Evolutionary conservation across 179 eudicot species (phyloP).

Genomic region (Spergularia azorica): DNA sequence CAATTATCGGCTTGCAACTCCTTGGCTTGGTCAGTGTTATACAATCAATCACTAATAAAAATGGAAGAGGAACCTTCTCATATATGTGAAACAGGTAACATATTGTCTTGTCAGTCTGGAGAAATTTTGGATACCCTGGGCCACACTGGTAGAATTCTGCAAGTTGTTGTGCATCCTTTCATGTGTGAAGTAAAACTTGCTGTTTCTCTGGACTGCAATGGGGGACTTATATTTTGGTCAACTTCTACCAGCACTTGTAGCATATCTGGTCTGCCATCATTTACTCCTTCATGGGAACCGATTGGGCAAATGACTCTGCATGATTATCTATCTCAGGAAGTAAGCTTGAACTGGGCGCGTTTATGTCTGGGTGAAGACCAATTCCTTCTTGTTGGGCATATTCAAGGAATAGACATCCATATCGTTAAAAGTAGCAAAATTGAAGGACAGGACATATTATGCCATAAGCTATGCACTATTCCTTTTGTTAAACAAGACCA

Average conservation of each 20-base stretch:
- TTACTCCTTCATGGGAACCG: constrained; percentile 65
- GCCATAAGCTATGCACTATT: constrained; percentile 71
- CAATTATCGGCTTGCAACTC: constrained; percentile 52
- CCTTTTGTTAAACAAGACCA: constrained; percentile 46
- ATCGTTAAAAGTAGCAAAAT: constrained; percentile 40
- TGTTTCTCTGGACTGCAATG: constrained; percentile 80
- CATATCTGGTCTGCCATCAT: constrained; percentile 56
- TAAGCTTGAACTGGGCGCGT: constrained; percentile 77
- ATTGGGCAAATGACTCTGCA: constrained; percentile 47
- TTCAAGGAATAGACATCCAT: constrained; percentile 67
- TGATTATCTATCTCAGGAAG: constrained; percentile 40
- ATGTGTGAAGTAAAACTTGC: constrained; percentile 53
- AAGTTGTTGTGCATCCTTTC: constrained; percentile 73
- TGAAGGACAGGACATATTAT: constrained; percentile 44
- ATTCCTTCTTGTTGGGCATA: constrained; percentile 75
- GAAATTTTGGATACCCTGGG: constrained; percentile 61
- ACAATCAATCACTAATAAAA: constrained; percentile 37
- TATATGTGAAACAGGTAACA: constrained; percentile 35
- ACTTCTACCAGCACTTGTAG: constrained; percentile 46
- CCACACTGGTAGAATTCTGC: constrained; percentile 71
- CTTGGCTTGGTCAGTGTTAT: constrained; percentile 52
- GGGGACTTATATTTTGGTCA: constrained; percentile 80
- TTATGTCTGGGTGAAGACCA: constrained; percentile 47
- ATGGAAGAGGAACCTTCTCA: constrained; percentile 30
- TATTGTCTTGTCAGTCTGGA: constrained; percentile 43